Evolutionary conservation across 139 green algal species (phyloP).

Genomic region (Chlamydomonas schloesseri): DNA sequence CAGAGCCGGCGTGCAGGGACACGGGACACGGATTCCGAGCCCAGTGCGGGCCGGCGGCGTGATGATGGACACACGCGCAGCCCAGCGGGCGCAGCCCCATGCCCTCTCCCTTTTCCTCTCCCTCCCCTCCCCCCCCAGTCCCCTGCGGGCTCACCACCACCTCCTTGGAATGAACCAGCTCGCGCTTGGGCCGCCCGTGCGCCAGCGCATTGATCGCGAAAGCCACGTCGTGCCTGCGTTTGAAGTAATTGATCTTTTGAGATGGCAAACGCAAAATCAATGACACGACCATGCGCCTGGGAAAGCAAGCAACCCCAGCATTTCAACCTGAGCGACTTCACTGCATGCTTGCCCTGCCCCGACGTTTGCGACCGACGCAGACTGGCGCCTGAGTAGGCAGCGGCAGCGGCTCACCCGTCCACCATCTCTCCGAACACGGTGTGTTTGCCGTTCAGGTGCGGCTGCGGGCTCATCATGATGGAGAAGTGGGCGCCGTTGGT

Average conservation of each 20-base stretch:
- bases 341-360: too few species aligned
- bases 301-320: too few species aligned
- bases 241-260: too few species aligned
- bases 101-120: too few species aligned
- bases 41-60: too few species aligned
- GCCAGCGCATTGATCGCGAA: conserved; percentile 60
- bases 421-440: conserved; percentile 77
- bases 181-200: conserved; percentile 43
- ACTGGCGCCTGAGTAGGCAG: too few species aligned
- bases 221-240: conserved; percentile 48
- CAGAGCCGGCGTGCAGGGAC: neutral
- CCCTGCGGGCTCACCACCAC: neutral
- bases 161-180: conserved; percentile 21
- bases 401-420: conserved; percentile 50
- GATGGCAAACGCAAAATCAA: too few species aligned
- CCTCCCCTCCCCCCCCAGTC: neutral
- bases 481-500: conserved; percentile 80
- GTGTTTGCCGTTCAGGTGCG: conserved; percentile 79
- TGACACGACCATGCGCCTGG: too few species aligned
- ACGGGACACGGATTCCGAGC: neutral
- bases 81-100: too few species aligned
- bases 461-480: conserved; percentile 77
- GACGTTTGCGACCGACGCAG: too few species aligned
- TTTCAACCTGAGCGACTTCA: too few species aligned
- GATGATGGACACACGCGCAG: too few species aligned